Evolutionary conservation across 176 grass and related monocot genomes (phyloP), one percentile per base, ranked within the genome.

Genomic region (bread wheat (Triticum aestivum)): DNA sequence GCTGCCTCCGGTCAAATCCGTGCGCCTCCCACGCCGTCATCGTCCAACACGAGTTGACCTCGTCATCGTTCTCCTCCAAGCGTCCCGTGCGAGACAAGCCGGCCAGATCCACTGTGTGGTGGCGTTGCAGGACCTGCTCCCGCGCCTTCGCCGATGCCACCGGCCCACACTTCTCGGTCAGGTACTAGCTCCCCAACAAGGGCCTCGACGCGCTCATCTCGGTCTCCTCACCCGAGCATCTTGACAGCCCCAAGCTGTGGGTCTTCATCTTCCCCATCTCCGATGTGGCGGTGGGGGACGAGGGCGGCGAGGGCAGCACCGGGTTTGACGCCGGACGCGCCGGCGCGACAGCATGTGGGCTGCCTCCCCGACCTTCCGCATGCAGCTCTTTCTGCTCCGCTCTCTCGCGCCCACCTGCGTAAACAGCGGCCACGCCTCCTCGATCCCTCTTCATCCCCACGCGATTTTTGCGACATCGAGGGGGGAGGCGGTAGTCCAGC

Each of bases 181-280:
- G 88, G 88, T 98, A 98, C 81, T 93, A 98, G 89, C 90, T 98
- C 79, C 96, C 96, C 4, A 93, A 92, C 79, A 93, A 95, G 79
- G 96, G 93, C 15, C 89, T 98, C 41, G 93, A 98, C 85, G 84
- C 93, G 20, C 96, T 98, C 82, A 95, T 98, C 91, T 98, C 93
- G 29, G 96, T 98, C 37, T 98, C 96, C 77, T 94, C 93, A 3
- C 26, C 85, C 21, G 93, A 98, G 84, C 93, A 98, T 87, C 94
- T 98, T 84, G 96, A 95, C 81, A 94, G 93, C 62, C 86, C 90
- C 0, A 98, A 98, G 87, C 84, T 98, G n/a, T 83, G 97, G 23
- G 94, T 98, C 0, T 98, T 98, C 87, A 87, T 98, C 82, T 98
- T 95, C 87, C 88, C 91, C 62, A 20, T 87, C 80, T 78, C 85